These are phyloP conservation scores for Onygenales sp. DNA, from an alignment of 2,329 filamentous ascomycete genomes.

Conservation along the genomic window DNA sequence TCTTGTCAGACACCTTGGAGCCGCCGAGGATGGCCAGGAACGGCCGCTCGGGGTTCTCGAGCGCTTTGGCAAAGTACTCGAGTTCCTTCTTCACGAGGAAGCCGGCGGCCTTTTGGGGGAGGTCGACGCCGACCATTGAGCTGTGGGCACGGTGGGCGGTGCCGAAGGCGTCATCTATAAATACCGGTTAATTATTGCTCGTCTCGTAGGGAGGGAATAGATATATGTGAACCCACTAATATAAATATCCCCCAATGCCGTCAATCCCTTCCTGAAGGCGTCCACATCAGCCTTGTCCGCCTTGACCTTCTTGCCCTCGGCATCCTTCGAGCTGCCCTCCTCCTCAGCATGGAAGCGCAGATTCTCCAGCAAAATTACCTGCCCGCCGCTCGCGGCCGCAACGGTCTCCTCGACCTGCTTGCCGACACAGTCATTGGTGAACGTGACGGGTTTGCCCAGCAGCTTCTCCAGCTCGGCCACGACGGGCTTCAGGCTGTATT, in stretches of 20 bases:
- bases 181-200: background rate
- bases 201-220: background rate
- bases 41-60: conserved; percentile 84
- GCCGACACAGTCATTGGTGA: conserved; percentile 85
- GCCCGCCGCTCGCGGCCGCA: conserved; percentile 68
- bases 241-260: conserved; percentile 88
- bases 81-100: conserved; percentile 99
- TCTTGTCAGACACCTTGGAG: conserved; percentile 99
- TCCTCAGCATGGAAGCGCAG: conserved; percentile 97
- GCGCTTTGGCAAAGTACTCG: conserved; percentile 96
- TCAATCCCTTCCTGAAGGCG: conserved; percentile 90
- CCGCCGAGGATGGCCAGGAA: conserved; percentile 98
- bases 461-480: conserved; percentile 87
- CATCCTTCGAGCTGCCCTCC: conserved; percentile 91
- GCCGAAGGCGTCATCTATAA: conserved; percentile 86
- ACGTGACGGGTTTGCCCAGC: conserved; percentile 66
- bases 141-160: conserved; percentile 97
- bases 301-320: conserved; percentile 94
- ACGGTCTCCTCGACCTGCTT: conserved; percentile 83
- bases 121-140: conserved; percentile 95
- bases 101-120: conserved; percentile 92
- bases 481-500: conserved; percentile 92
- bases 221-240: conserved; percentile 59
- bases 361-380: conserved; percentile 91
- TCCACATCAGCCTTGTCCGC: conserved; percentile 88